Evolutionary conservation across 495 filamentous ascomycete species (phyloP), one percentile per base, ranked within the genome.

Genomic region (Hyaloscypha hepaticicola): DNA sequence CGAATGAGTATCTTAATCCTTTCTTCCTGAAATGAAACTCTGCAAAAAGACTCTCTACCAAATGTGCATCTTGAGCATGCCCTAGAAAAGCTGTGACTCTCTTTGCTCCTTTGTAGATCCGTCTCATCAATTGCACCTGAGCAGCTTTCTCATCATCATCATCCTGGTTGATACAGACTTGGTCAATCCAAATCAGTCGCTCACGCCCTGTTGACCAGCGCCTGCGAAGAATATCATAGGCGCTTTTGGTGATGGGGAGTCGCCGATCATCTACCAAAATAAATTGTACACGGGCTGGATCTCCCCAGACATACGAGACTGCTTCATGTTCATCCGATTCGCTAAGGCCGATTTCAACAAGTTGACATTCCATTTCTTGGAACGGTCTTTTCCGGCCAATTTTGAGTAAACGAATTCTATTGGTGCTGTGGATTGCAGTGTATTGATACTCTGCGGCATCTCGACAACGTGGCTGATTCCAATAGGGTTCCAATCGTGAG

Each of bases 221-320:
- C 28, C 22, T 21, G 21, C 6, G 8, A 26, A 55, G 52, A 7
- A 55, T 27, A 55, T 55, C 52, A 27, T 55, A 55, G 3, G 52
- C 52, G 22, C 52, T 55, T 28, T 55, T 5, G 3, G 52, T 55
- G 22, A 34, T 55, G 24, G 63, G 26, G 1, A 51, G 31, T 14
- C 29, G 27, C n/a, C 16, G 24, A 50, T 61, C 58, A 65, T 68
- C 59, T 29, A 80, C 70, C 27, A 45, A 26, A 61, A 69, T 58
- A 60, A 33, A 21, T 53, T 61, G 19, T 62, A 50, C 19, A 33
- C 64, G 50, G 26, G 34, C 69, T 41, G 65, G 48, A 63, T 58
- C 58, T 60, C 66, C 61, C 69, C 62, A 65, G 38, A 55, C 52
- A 31, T 60, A 71, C 49, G 51, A 64, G 22, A 66, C 28, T 14